Base-by-base conservation (phyloP, 2,329 filamentous ascomycete genomes). In the Cladorrhinum sp. region DNA sequence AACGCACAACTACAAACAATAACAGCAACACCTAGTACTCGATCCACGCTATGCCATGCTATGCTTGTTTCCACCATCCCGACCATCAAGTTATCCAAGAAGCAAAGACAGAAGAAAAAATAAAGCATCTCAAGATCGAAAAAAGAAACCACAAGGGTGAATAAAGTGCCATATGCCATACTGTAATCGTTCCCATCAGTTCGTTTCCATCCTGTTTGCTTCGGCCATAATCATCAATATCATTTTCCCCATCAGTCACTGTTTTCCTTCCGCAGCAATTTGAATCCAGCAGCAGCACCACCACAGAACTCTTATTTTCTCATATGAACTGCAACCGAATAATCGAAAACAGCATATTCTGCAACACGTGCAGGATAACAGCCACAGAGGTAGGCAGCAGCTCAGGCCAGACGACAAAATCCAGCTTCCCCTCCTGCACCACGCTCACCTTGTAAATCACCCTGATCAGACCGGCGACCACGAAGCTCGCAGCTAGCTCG, bases 301-400 rank as follows among this genome's bases (percentile, higher is more conserved):
- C n/a, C n/a, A n/a, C n/a, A n/a, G n/a, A n/a, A n/a, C n/a, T n/a
- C n/a, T n/a, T n/a, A n/a, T 20, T 24, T 22, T 18, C 23, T 71
- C 64, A 74, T 36, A 73, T 77, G 66, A 89, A 89, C 64, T 84
- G 81, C 68, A 89, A 74, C 64, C 86, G 80, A 36, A 88, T 83
- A 67, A 89, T 89, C 50, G 84, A 86, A 74, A 89, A 89, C 59
- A 89, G 73, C 86, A 89, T 89, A 71, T 89, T 89, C 74, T 89
- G 86, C 73, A 89, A 70, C 55, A 89, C 86, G 67, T 89, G 86
- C 70, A 89, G 75, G 76, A 85, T 85, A 22, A 88, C 86, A 22
- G 83, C 84, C 20, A 87, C 83, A 58, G 83, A 84, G 2, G 86
- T 87, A 18, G 86, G 86, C 67, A 89, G 73, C 68, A 89, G 73